These are phyloP conservation scores for Coniochaeta prunicola DNA, from an alignment of 2,329 filamentous ascomycete genomes.

Conservation along the genomic window DNA sequence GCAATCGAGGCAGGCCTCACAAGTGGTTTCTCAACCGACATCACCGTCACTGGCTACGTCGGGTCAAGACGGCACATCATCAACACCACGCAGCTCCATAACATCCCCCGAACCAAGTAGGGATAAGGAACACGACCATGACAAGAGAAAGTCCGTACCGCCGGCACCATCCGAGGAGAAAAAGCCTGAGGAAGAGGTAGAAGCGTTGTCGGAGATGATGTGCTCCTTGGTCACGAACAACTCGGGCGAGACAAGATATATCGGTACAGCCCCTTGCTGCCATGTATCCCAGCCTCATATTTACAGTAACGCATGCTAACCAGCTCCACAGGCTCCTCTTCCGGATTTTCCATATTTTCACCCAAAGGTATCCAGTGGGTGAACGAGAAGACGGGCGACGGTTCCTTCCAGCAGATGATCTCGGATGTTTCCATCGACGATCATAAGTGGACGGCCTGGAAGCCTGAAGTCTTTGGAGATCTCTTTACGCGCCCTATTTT, in stretches of 20 bases:
- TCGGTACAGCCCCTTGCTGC: conserved; percentile 50
- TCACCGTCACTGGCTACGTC: conserved; percentile 43
- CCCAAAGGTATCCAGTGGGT: conserved; percentile 98
- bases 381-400: conserved; percentile 94
- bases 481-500: conserved; percentile 83
- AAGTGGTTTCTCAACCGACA: conserved; percentile 40
- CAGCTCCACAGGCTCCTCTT: conserved; percentile 67
- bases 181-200: conserved; percentile 59
- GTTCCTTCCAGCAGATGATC: conserved; percentile 92
- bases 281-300: neutral
- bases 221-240: conserved; percentile 95
- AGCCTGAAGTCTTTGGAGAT: conserved; percentile 92
- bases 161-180: conserved; percentile 25
- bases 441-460: conserved; percentile 96
- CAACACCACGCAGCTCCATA: conserved; percentile 46
- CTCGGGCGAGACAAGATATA: conserved; percentile 89
- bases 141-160: conserved; percentile 31
- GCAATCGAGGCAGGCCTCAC: conserved; percentile 42
- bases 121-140: conserved; percentile 26
- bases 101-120: conserved; percentile 43
- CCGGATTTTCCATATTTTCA: conserved; percentile 97
- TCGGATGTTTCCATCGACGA: conserved; percentile 84
- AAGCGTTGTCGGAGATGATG: conserved; percentile 95
- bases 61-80: conserved; percentile 30
- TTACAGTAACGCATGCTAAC: neutral